phyloP scores from a whole-genome alignment of 768 basidiomycete species.

The Naganishia randhawae region DNA sequence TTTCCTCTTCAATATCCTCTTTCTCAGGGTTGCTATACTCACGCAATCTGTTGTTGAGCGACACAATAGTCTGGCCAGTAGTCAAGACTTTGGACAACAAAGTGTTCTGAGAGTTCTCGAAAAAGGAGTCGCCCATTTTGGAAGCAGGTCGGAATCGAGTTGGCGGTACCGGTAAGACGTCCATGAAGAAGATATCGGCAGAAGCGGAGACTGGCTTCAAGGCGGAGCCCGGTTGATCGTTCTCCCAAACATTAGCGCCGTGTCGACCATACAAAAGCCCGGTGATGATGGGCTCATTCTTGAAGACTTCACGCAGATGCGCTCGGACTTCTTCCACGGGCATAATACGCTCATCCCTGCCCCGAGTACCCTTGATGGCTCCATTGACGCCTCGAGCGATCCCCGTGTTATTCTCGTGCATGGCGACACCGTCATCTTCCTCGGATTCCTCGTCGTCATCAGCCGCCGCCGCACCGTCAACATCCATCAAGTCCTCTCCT shows the following conservation, averaged over 20 bases:
- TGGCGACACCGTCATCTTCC: conserved; percentile 48
- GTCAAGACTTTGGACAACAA: conserved; percentile 73
- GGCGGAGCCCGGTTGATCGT: conserved; percentile 22
- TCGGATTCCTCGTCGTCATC: conserved; percentile 57
- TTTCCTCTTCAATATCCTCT: conserved; percentile 39
- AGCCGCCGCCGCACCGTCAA: conserved; percentile 37
- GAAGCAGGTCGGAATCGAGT: conserved; percentile 93
- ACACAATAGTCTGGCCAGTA: conserved; percentile 66
- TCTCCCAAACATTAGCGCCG: conserved; percentile 56
- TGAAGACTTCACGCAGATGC: conserved; percentile 82
- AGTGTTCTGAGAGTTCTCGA: conserved; percentile 95
- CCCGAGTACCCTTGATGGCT: conserved; percentile 68
- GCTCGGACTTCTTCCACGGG: conserved; percentile 88
- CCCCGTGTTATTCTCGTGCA: conserved; percentile 43
- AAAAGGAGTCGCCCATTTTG: conserved; percentile 82
- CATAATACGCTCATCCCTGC: conserved; percentile 84
- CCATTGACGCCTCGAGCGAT: conserved; percentile 72
- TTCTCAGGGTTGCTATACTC: conserved; percentile 26
- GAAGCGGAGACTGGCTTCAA: conserved; percentile 54
- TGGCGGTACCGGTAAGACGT: conserved; percentile 83
- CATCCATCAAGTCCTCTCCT: conserved; percentile 47
- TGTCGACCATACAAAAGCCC: conserved; percentile 87
- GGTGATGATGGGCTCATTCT: conserved; percentile 75
- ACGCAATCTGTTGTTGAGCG: conserved; percentile 64
- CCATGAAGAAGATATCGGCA: conserved; percentile 96